phyloP scores from a whole-genome alignment of 106 monocot genomes.

The Platanthera zijinensis region DNA sequence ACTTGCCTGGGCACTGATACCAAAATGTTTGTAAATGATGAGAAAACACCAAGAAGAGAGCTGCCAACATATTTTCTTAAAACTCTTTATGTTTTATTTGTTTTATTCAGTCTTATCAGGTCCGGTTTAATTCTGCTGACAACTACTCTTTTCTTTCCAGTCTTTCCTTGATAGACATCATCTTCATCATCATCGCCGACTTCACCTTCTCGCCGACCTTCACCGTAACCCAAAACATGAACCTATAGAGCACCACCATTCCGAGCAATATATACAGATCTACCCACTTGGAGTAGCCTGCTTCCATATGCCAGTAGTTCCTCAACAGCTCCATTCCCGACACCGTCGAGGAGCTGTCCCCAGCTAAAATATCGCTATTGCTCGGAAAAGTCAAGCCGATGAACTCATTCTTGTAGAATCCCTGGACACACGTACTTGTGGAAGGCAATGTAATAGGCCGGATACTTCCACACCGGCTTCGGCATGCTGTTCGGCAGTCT shows the following conservation, averaged over 20 bases:
- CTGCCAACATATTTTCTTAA: no score
- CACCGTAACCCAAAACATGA: conserved; percentile 39
- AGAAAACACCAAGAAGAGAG: no score
- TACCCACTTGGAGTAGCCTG: conserved; percentile 64
- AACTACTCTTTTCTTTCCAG: no score
- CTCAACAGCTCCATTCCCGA: conserved; percentile 36
- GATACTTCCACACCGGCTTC: conserved; percentile 58
- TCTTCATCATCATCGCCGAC: neutral
- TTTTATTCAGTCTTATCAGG: no score
- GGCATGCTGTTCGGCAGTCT: conserved; percentile 47
- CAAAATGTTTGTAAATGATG: no score
- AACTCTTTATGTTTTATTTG: no score
- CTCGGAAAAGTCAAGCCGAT: conserved; percentile 49
- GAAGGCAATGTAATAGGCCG: conserved; percentile 58
- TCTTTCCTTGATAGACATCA: no score
- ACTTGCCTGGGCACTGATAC: no score
- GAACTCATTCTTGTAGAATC: conserved; percentile 81
- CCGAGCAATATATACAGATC: conserved; percentile 48
- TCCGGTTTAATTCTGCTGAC: no score
- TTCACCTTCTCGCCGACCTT: conserved; percentile 32
- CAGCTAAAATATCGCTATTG: neutral
- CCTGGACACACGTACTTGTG: conserved; percentile 62
- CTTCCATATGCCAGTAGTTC: conserved; percentile 37
- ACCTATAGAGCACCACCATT: conserved; percentile 57
- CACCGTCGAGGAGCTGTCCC: neutral